Evolutionary conservation across 192 early-diverging fungal species (phyloP), one percentile per base, ranked within the genome.

Genomic region (Podila minutissima): DNA sequence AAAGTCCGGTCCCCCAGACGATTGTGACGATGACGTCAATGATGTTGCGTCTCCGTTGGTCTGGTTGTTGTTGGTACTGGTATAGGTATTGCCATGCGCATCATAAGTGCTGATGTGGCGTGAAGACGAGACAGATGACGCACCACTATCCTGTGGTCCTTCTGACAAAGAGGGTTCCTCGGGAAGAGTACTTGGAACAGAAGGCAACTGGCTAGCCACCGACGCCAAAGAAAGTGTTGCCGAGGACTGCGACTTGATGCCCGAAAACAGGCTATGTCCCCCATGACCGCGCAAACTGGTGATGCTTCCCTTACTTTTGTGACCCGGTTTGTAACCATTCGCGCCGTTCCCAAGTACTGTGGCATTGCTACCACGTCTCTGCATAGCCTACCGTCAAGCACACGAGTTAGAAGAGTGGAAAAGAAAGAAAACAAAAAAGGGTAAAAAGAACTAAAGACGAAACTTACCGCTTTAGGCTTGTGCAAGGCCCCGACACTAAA

Each of bases 401-500:
- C 59, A 15, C 13, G 12, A 15, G 20, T n/a, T 46, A 50, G 11
- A 41, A 22, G 29, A 51, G 32, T 17, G 29, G 35, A 59, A 32
- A 48, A 50, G 62, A 53, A 17, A n/a, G 50, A 41, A 48, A 62
- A 3, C 17, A 24, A 20, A 31, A 20, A 8, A 17, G 15, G 13
- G 24, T 1, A 60, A 60, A 59, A 7, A 75, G 63, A 70, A 63
- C 24, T 59, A 46, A 50, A 29, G n/a, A 2, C 29, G 29, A 37
- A 20, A 75, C 87, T 76, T 88, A 88, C 86, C 55, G 83, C 83
- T 67, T 92, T 91, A 7, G 96, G 95, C 13, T 92, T 87, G 67
- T 93, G 93, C 32, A 98, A 75, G 1, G 91, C 88, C 12, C 87
- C 77, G 15, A 95, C 86, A 55, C 93, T 93, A 78, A 99, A 97